Conservation (phyloP, 208 protist species). For the Trypanosoma brucei region DNA sequence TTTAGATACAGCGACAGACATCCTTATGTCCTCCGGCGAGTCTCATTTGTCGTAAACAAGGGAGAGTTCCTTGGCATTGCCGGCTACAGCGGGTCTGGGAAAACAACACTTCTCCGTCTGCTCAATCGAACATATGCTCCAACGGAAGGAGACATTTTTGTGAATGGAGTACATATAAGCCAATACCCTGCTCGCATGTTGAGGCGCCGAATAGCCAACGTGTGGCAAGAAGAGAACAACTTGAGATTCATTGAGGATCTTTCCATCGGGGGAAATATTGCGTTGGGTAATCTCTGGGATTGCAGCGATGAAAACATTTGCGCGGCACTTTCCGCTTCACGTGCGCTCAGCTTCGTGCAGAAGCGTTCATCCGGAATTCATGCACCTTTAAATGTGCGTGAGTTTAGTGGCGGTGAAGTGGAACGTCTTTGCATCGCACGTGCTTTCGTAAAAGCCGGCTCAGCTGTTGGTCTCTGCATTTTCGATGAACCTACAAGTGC, state of each 20-base stretch:
- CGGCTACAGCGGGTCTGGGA: constrained; percentile 71
- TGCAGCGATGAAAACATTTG: constrained; percentile 24
- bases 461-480: constrained; percentile 28
- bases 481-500: constrained; percentile 72
- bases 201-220: constrained; percentile 49
- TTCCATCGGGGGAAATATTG: constrained; percentile 55
- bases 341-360: constrained; percentile 30
- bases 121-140: constrained; percentile 52
- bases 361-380: constrained; percentile 34
- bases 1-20: constrained; percentile 53
- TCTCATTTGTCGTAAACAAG: constrained; percentile 44
- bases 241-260: constrained; percentile 47
- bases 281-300: constrained; percentile 39
- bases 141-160: constrained; percentile 39
- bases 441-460: constrained; percentile 31
- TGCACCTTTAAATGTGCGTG: constrained; percentile 16
- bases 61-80: constrained; percentile 57
- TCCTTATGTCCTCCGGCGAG: constrained; percentile 37
- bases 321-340: constrained; percentile 26
- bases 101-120: constrained; percentile 64
- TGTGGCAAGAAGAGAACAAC: constrained; percentile 48
- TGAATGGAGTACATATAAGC: constrained; percentile 51
- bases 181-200: constrained; percentile 39
- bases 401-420: constrained; percentile 70
- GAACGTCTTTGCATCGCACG: constrained; percentile 61